These are phyloP conservation scores for Backusella macrospora DNA, from an alignment of 192 early-diverging fungal genomes.

Conservation along the genomic window DNA sequence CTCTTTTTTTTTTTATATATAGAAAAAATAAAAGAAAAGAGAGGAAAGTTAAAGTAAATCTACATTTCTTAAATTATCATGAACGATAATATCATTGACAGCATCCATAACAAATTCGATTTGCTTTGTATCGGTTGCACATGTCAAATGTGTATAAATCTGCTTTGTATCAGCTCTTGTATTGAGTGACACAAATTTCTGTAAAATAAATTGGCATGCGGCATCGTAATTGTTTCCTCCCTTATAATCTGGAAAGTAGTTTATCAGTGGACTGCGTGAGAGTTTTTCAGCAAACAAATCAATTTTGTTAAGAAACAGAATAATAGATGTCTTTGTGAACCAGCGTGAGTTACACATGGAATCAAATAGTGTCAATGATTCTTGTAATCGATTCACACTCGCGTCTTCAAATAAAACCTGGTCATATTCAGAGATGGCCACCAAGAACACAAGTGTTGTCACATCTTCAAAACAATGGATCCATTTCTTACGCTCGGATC, in stretches of 20 bases:
- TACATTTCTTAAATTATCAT: conserved; percentile 77
- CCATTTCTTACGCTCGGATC: conserved; percentile 99
- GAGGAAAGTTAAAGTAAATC: conserved; percentile 67
- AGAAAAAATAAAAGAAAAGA: neutral
- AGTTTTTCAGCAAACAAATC: conserved; percentile 95
- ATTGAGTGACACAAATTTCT: conserved; percentile 82
- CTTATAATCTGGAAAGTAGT: conserved; percentile 89
- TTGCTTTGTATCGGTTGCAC: conserved; percentile 85
- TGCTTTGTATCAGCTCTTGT: conserved; percentile 74
- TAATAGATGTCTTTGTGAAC: conserved; percentile 97
- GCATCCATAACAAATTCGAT: conserved; percentile 90
- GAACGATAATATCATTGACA: conserved; percentile 88
- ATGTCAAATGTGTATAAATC: conserved; percentile 88
- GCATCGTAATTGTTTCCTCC: conserved; percentile 73
- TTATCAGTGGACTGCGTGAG: conserved; percentile 75
- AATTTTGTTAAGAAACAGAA: conserved; percentile 98
- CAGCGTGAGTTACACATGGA: conserved; percentile 97
- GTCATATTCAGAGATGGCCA: conserved; percentile 95
- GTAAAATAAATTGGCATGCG: conserved; percentile 77
- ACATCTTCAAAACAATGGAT: conserved; percentile 99
- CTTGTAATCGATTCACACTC: conserved; percentile 94
- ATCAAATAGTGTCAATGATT: conserved; percentile 94
- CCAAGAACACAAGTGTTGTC: conserved; percentile 92
- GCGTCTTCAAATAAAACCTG: conserved; percentile 95
- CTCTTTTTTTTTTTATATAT: too few relatives aligned